Conservation (phyloP, 352 stramenopile species). For the Phytophthora hibernalis region DNA sequence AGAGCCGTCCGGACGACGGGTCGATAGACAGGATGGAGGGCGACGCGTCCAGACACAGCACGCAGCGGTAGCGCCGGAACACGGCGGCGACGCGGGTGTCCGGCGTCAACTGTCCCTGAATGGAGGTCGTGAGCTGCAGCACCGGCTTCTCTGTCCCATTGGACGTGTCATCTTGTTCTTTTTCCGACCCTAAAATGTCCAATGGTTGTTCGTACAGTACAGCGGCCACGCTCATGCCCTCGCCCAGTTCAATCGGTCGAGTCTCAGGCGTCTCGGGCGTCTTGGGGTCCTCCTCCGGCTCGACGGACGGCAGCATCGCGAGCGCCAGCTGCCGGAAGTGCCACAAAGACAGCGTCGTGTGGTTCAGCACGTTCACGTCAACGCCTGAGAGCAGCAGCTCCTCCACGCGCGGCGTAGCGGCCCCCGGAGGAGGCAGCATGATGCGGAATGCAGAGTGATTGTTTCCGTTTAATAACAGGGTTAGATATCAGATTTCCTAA, state of each 20-base stretch:
- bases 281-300: slow-evolving; percentile 31
- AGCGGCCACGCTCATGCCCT: slow-evolving; percentile 77
- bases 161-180: slow-evolving; percentile 5
- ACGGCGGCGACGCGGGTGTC: slow-evolving; percentile 60
- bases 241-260: slow-evolving; percentile 53
- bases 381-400: slow-evolving; percentile 63
- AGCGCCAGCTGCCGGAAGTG: slow-evolving; percentile 75
- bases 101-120: slow-evolving; percentile 50
- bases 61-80: slow-evolving; percentile 83
- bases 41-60: slow-evolving; percentile 86
- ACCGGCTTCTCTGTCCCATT: slow-evolving; percentile 24
- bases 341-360: slow-evolving; percentile 79
- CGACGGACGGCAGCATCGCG: slow-evolving; percentile 49
- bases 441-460: neutral
- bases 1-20: slow-evolving; percentile 67
- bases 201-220: slow-evolving; percentile 38
- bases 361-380: slow-evolving; percentile 78
- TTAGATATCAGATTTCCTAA: too few species aligned
- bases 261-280: slow-evolving; percentile 6
- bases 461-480: too few species aligned
- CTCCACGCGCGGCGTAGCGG: slow-evolving; percentile 40
- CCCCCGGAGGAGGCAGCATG: slow-evolving; percentile 1
- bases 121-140: slow-evolving; percentile 26
- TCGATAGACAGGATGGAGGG: slow-evolving; percentile 88
- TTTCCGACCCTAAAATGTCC: neutral